These are phyloP conservation scores for Fusarium xyrophilum DNA, from an alignment of 2,329 filamentous ascomycete genomes.

Conservation along the genomic window DNA sequence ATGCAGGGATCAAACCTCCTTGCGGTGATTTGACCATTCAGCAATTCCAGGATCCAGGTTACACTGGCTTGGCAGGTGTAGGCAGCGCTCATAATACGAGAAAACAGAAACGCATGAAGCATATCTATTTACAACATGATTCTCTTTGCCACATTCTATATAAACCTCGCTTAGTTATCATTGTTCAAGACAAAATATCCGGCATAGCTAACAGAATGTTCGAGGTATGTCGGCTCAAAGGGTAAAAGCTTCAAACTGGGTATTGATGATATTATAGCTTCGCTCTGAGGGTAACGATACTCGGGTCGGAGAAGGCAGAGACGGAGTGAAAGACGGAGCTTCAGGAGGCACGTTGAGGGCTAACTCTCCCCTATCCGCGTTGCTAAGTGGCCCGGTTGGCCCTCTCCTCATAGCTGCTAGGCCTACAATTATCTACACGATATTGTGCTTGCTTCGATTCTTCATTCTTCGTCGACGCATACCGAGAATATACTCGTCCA, in stretches of 20 bases:
- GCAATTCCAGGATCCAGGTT: not conserved
- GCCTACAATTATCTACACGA: not conserved
- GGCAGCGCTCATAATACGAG: not conserved
- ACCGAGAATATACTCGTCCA: not conserved
- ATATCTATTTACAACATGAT: too few relatives aligned
- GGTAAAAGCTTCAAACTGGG: accelerated
- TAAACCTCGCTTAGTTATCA: too few relatives aligned
- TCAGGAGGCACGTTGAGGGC: not conserved
- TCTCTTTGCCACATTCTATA: too few relatives aligned
- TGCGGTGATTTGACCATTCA: not conserved
- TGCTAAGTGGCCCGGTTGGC: not conserved
- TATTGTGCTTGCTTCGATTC: accelerated
- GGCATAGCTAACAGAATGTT: not conserved
- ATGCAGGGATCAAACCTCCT: not conserved
- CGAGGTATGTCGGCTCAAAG: not conserved
- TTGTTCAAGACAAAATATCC: accelerated
- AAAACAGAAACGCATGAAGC: accelerated
- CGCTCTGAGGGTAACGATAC: accelerated
- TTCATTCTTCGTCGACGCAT: not conserved
- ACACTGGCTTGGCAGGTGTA: not conserved
- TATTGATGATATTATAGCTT: not conserved
- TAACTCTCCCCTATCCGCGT: not conserved
- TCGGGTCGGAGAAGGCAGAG: not conserved
- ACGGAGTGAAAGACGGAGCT: not conserved
- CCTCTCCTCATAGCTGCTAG: not conserved